Base-by-base conservation (phyloP, 345 rosid species). In the Ceriops tagal region DNA sequence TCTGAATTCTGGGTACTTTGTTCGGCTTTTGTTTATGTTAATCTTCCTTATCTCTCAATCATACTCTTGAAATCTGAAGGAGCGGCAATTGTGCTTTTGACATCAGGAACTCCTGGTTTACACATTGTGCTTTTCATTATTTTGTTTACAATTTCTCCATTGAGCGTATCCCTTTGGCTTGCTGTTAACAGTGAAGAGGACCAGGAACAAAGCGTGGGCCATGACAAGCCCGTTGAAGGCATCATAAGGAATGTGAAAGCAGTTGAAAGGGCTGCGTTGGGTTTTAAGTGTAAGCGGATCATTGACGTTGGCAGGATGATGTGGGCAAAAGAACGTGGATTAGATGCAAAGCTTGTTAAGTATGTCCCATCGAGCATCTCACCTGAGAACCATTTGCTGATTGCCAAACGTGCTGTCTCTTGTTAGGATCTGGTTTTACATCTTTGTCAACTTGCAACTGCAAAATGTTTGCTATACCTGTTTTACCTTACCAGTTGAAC, bases 201-300 rank as follows among this genome's bases (percentile, higher is more conserved):
- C 19, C 19, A 81, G 52, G 83, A 80, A 56, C 79, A 68, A 65
- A 24, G 51, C n/a, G 39, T 4, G 28, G 81, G 46, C 71, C 76
- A 78, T 59, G 77, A 71, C n/a, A 77, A 73, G 3, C 76, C 79
- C 2, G 82, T 88, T 35, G 92, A 88, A 76, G 92, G 77, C 62
- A 73, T 77, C 8, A 83, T 86, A 59, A 84, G 80, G 87, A 82
- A 82, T 19, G 87, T 89, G 89, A 82, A 88, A 71, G 81, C 90
- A 22, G 66, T 62, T 21, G 89, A 87, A 61, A 86, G 98, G 72
- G 98, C 97, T 35, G 75, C 64, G 67, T 62, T 91, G 71, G 98
- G 97, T 9, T 91, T 91, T 53, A 88, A 85, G 81, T 93, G 98
- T 82, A 93, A 93, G 77, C 87, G 86, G 82, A 87, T 91, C 11